Base-by-base conservation (phyloP, 768 basidiomycete genomes). In the Boletus vinaceobasis region DNA sequence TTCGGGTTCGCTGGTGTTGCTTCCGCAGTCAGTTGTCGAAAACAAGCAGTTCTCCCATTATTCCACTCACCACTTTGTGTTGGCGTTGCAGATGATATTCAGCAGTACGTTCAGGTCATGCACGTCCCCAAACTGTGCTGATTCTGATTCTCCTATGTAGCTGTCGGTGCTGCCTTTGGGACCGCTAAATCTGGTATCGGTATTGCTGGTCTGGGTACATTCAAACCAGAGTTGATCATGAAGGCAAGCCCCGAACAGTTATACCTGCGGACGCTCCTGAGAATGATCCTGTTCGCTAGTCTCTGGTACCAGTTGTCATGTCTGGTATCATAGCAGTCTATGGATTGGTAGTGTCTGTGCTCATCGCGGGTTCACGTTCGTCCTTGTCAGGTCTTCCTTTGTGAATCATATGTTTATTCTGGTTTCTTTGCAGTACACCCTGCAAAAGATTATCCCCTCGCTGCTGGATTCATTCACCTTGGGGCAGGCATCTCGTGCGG, bases 281-380 rank as follows among this genome's bases (percentile, higher is more conserved):
- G 32, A 21, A 32, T n/a, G 38, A 43, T 39, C 23, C 26, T 36
- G 17, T 58, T 13, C 31, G 27, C 33, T 64, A 95, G 93, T 95
- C 93, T 15, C 79, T 97, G 50, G 93, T 98, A 59, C 95, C 95
- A 5, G 94, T 97, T 35, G 93, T 98, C 71, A 97, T 98, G 94
- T 90, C 93, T 54, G 94, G 95, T 75, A 97, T 97, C 71, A 95
- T 97, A 61, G 94, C 95, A 31, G 95, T 98, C 36, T 98, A 98
- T 67, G 95, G 95, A 8, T 80, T 98, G 39, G 96, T 98, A 9
- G 95, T 98, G 14, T 90, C 92, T 4, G 95, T 98, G 31, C 82
- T 98, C 53, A 97, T 97, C 57, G 80, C 88, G 17, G 91, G 91
- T 50, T 74, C 73, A 55, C 64, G 82, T 84, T 58, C 63, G 81